Percentiles rank a stretch among this genome's conserved stretches.
These are phyloP conservation scores for Sarocladiaceae sp. DNA, from an alignment of 2,329 filamentous ascomycete genomes.

Conservation along the genomic window DNA sequence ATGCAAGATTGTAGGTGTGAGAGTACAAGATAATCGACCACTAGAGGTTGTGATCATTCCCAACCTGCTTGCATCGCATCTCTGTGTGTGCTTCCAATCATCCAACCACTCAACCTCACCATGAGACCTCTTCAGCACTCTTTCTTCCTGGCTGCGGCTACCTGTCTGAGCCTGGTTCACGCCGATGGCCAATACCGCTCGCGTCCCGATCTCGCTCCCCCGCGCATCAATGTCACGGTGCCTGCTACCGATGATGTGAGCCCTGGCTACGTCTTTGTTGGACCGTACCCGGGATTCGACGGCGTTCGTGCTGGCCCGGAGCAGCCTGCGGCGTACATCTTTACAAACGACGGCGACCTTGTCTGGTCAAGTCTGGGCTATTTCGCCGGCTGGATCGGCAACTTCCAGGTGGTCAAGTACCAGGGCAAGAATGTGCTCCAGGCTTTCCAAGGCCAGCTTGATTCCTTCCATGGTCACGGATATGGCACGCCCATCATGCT, in stretches of 20 bases:
- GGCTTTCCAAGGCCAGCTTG: constrained; percentile 47
- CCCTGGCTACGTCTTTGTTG: constrained; percentile 37
- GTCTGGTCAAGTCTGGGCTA: constrained; percentile 51
- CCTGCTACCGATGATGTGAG: constrained; percentile 32
- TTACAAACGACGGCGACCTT: constrained; percentile 46
- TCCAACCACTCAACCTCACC: no score
- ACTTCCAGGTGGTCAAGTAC: constrained; percentile 45
- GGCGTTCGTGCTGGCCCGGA: constrained; percentile 35
- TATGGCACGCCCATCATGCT: constrained; percentile 48
- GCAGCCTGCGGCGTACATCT: constrained; percentile 50
- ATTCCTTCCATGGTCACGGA: constrained; percentile 44
- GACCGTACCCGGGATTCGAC: constrained; percentile 28
- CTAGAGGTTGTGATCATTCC: no score
- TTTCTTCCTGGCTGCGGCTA: no score
- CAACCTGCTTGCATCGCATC: no score
- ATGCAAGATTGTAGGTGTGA: no score
- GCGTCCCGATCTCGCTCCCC: constrained; percentile 19
- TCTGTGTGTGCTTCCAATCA: no score
- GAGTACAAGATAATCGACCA: no score
- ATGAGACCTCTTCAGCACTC: no score
- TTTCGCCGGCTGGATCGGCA: constrained; percentile 45
- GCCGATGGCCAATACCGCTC: constrained; percentile 18
- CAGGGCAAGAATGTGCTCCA: constrained; percentile 46
- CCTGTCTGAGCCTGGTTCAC: not conserved
- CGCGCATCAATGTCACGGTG: constrained; percentile 35